Conservation (phyloP, 2,329 filamentous ascomycete species). For the Microsporum ferrugineum region DNA sequence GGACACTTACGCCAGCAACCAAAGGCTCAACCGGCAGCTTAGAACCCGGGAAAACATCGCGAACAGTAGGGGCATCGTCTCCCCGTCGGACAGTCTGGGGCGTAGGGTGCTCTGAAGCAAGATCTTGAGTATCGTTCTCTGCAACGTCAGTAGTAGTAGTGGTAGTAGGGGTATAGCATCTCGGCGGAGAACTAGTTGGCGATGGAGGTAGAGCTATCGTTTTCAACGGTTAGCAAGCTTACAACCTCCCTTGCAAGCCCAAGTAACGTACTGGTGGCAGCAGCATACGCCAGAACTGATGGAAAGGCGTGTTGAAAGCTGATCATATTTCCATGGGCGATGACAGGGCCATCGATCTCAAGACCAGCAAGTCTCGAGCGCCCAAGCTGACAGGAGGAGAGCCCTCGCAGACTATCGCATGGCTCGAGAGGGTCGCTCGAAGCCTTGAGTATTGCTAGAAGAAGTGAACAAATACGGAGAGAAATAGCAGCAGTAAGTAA, state of each 20-base stretch:
- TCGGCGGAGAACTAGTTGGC: slow-evolving; percentile 22
- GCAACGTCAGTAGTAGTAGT: slow-evolving; percentile 16
- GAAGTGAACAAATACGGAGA: background rate
- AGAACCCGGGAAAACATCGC: slow-evolving; percentile 4
- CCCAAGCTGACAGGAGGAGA: slow-evolving; percentile 25
- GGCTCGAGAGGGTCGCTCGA: slow-evolving; percentile 17
- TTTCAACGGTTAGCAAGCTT: background rate
- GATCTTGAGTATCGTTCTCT: slow-evolving; percentile 15
- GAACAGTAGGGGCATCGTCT: background rate
- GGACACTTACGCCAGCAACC: background rate
- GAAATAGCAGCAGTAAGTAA: background rate
- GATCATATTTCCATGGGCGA: slow-evolving; percentile 32
- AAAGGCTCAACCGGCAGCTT: background rate
- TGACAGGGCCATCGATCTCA: slow-evolving; percentile 23
- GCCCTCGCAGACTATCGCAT: slow-evolving; percentile 29
- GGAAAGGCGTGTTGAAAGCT: slow-evolving; percentile 28
- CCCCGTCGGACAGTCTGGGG: background rate
- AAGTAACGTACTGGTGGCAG: slow-evolving; percentile 23
- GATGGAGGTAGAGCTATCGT: slow-evolving; percentile 22
- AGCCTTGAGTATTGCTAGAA: background rate
- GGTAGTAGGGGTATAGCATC: slow-evolving; percentile 25
- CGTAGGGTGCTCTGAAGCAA: background rate
- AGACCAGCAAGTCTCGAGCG: slow-evolving; percentile 22
- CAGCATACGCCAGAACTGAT: slow-evolving; percentile 24
- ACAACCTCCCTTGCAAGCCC: background rate